Evolutionary conservation across 169 alveolate species (phyloP).

Genomic region (Plasmodium coatneyi): DNA sequence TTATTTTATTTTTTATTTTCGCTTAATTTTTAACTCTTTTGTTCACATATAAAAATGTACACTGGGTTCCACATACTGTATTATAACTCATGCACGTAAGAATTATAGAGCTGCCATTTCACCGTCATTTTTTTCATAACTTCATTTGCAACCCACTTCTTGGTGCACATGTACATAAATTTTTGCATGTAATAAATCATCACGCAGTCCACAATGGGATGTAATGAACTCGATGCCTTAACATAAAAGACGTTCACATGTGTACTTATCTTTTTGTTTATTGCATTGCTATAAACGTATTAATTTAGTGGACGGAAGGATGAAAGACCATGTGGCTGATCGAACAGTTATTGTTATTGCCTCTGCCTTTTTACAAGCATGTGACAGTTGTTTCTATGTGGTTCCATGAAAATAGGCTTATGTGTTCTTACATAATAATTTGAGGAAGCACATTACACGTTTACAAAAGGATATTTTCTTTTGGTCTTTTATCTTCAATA

Average conservation of each 20-base stretch:
- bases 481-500: not conserved
- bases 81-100: not conserved
- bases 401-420: constrained; percentile 21
- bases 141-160: constrained; percentile 2
- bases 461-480: not conserved
- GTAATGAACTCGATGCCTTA: not conserved
- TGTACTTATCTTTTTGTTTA: not conserved
- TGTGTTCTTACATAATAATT: not conserved
- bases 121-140: not conserved
- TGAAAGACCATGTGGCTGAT: not conserved
- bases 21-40: constrained; percentile 7
- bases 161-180: not conserved
- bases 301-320: not conserved
- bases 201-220: not conserved
- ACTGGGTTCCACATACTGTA: constrained; percentile 3
- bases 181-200: not conserved
- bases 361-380: not conserved
- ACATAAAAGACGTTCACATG: not conserved
- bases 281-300: not conserved
- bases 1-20: not conserved
- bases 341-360: not conserved
- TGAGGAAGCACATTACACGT: not conserved
- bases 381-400: constrained; percentile 19
- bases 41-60: constrained; percentile 6
- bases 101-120: constrained; percentile 1